Conservation (phyloP, 2,329 filamentous ascomycete species). For the Monilinia vaccinii-corymbosi region DNA sequence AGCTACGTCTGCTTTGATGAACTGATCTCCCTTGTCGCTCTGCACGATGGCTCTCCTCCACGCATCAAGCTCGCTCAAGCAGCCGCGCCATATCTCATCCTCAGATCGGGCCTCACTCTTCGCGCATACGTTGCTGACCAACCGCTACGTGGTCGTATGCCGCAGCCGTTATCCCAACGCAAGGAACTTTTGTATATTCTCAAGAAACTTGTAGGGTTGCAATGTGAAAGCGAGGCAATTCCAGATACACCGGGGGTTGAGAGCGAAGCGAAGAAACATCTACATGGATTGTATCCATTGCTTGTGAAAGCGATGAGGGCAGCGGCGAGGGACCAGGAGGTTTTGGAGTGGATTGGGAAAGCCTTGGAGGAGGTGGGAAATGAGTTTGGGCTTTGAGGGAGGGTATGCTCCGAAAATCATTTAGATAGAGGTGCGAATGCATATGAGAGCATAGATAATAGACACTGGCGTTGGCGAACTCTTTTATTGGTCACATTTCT, state of each 20-base stretch:
- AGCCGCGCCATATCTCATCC: conserved; percentile 70
- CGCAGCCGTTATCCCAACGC: conserved; percentile 73
- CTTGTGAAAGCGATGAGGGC: conserved; percentile 54
- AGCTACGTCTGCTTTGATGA: conserved; percentile 74
- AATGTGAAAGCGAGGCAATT: conserved; percentile 62
- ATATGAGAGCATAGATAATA: not conserved
- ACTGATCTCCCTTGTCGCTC: conserved; percentile 59
- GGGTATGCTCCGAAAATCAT: not conserved
- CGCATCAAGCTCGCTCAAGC: conserved; percentile 54
- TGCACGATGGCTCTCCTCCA: conserved; percentile 34
- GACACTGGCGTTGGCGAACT: not conserved
- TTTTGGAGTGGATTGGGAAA: conserved; percentile 47
- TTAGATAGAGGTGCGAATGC: conserved; percentile 1
- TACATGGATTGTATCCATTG: conserved; percentile 73
- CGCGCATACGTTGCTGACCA: conserved; percentile 85
- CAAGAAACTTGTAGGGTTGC: conserved; percentile 53
- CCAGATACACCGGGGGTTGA: conserved; percentile 44
- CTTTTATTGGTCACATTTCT: not conserved
- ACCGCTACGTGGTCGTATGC: conserved; percentile 79
- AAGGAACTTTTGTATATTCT: conserved; percentile 70
- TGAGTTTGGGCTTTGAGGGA: conserved; percentile 36
- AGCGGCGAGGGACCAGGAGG: conserved; percentile 52
- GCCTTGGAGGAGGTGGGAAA: conserved; percentile 54
- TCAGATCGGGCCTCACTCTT: conserved; percentile 73
- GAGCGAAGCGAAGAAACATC: conserved; percentile 59